These are phyloP conservation scores for Prunus armeniaca DNA, from an alignment of 306 rosid species.

Conservation along the genomic window DNA sequence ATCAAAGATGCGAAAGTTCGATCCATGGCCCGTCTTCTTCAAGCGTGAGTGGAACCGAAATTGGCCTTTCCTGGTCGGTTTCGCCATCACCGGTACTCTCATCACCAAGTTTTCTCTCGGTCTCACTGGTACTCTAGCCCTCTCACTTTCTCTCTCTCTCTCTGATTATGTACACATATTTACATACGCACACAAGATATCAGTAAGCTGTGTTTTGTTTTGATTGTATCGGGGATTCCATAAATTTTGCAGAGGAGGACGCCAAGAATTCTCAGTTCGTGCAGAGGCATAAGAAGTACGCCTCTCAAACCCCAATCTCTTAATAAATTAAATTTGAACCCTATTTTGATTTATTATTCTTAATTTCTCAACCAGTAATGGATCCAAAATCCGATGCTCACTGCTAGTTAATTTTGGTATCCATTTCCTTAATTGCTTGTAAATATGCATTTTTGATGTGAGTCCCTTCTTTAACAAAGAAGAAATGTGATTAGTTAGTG, in stretches of 20 bases:
- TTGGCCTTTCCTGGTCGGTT: constrained; percentile 67
- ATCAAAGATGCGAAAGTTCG: constrained; percentile 42
- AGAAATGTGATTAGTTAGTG: neutral
- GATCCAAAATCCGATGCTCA: neutral
- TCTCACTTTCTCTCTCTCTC: neutral
- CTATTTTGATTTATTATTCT: neutral
- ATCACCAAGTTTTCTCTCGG: constrained; percentile 53
- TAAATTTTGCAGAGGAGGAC: constrained; percentile 13
- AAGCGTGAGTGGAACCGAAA: constrained; percentile 59
- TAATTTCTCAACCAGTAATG: neutral
- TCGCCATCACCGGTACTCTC: constrained; percentile 47
- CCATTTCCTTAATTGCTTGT: neutral
- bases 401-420: neutral
- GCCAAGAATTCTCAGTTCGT: constrained; percentile 14
- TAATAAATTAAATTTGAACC: neutral
- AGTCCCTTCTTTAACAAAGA: neutral
- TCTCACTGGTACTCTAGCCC: constrained; percentile 34
- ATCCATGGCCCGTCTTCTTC: constrained; percentile 66
- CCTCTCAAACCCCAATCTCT: neutral
- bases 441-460: neutral
- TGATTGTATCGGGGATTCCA: neutral
- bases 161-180: neutral
- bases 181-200: neutral
- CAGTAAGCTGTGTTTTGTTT: neutral
- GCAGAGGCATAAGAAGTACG: constrained; percentile 19